Base-by-base conservation (phyloP, 768 basidiomycete species). In the Russula sp. region DNA sequence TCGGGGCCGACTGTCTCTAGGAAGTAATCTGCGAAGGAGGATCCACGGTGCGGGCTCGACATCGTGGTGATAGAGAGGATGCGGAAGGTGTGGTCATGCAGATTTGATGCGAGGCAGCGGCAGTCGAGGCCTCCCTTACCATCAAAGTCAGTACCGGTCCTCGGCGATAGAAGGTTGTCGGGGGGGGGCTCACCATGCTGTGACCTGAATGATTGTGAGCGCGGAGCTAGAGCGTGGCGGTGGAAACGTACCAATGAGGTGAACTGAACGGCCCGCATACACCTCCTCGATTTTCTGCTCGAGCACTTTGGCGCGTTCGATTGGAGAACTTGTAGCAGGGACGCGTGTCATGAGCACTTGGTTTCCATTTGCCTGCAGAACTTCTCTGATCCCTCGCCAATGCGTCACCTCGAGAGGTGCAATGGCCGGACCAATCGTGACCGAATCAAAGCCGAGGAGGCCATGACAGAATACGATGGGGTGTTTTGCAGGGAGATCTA, bases 381-480 rank as follows among this genome's bases (percentile, higher is more conserved):
- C 94, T 72, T 98, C 92, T 70, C 89, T 88, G 66, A 99, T 96
- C 7, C 97, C 97, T 42, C 96, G 83, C 97, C 97, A 99, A 73
- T 99, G 94, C 2, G 88, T 81, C 47, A 99, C 92, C 70, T 94
- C 86, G 18, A 98, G 69, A 4, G 92, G 86, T 13, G 87, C 85
- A 61, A 88, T 89, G 50, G 87, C 76, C 2, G 82, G 85, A 1
- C 89, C 88, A 27, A 93, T 87, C 3, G 84, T 88, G 68, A 94
- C 83, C 0, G 85, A 87, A 71, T 95, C 92, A 66, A 94, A 95
- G 1, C 93, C 92, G 8, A 98, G 80, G 1, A 97, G 81, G 9
- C 95, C 96, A 71, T 98, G 96, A 68, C 96, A 98, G 74, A 98
- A 98, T 1, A 98, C 88, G 50, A 98, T 75, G 0, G 96, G 96